Evolutionary conservation across 2,329 filamentous ascomycete genomes (phyloP).

Genomic region (Cercospora beticola): DNA sequence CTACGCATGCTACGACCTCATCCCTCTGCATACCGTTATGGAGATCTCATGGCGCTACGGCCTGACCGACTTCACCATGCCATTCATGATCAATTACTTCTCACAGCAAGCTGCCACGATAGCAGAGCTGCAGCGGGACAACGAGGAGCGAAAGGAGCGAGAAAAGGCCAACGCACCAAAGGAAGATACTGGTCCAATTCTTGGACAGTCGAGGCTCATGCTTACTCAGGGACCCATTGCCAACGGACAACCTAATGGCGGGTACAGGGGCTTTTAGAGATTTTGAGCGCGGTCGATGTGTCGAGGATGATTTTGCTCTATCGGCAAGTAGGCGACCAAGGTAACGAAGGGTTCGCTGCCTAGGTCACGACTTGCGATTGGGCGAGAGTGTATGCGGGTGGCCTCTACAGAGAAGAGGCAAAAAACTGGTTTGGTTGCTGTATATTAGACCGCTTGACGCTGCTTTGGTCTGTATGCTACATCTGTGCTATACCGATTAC

Average conservation of each 20-base stretch:
- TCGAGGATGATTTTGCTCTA: neutral
- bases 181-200: slow-evolving; percentile 89
- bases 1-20: slow-evolving; percentile 96
- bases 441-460: slow-evolving; percentile 8
- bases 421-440: neutral
- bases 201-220: slow-evolving; percentile 87
- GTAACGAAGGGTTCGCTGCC: slow-evolving; percentile 11
- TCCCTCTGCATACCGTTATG: slow-evolving; percentile 86
- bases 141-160: slow-evolving; percentile 80
- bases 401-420: slow-evolving; percentile 10
- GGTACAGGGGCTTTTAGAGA: slow-evolving; percentile 15
- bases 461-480: slow-evolving; percentile 12
- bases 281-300: neutral
- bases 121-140: slow-evolving; percentile 84
- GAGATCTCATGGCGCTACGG: slow-evolving; percentile 97
- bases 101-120: slow-evolving; percentile 87
- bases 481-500: slow-evolving; percentile 4
- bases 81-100: slow-evolving; percentile 99
- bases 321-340: neutral
- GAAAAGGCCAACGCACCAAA: slow-evolving; percentile 74
- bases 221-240: slow-evolving; percentile 81
- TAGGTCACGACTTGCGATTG: neutral
- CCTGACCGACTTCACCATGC: slow-evolving; percentile 96
- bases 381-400: neutral
- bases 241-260: slow-evolving; percentile 61